phyloP scores from a whole-genome alignment of 179 eudicot species.

The Monotropa hypopitys region DNA sequence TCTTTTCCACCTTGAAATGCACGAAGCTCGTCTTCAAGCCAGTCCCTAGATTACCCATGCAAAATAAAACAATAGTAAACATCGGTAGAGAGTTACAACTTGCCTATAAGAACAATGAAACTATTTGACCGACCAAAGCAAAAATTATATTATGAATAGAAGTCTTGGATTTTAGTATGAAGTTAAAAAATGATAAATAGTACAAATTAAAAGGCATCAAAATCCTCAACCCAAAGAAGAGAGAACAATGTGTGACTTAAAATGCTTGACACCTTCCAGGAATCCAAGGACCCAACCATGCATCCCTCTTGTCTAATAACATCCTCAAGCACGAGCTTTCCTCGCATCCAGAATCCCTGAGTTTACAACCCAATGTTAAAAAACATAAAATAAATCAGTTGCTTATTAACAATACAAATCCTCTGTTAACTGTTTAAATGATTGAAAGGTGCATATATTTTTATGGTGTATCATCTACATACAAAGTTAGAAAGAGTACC shows the following conservation, averaged over 20 bases:
- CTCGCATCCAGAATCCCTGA: slow-evolving; percentile 69
- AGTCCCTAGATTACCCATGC: slow-evolving; percentile 53
- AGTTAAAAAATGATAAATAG: background rate
- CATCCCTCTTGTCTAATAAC: slow-evolving; percentile 90
- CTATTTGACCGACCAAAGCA: background rate
- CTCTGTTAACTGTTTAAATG: background rate
- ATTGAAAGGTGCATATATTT: background rate
- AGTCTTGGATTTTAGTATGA: background rate
- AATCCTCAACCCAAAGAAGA: background rate
- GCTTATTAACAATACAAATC: background rate
- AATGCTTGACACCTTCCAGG: slow-evolving; percentile 71
- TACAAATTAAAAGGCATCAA: background rate
- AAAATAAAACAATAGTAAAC: slow-evolving; percentile 1
- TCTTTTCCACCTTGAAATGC: slow-evolving; percentile 96
- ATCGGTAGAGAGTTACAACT: slow-evolving; percentile 1
- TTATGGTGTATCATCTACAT: background rate
- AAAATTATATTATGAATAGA: background rate
- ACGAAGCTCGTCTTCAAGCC: slow-evolving; percentile 98
- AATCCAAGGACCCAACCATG: slow-evolving; percentile 96
- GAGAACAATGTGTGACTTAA: background rate
- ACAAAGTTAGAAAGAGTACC: background rate
- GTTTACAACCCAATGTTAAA: slow-evolving; percentile 3
- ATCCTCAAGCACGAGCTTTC: slow-evolving; percentile 95
- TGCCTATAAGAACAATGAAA: slow-evolving; percentile 1
- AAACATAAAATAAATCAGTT: slow-evolving; percentile 6